Evolutionary conservation across 345 rosid species (phyloP).

Genomic region (Fremontodendron californicum): DNA sequence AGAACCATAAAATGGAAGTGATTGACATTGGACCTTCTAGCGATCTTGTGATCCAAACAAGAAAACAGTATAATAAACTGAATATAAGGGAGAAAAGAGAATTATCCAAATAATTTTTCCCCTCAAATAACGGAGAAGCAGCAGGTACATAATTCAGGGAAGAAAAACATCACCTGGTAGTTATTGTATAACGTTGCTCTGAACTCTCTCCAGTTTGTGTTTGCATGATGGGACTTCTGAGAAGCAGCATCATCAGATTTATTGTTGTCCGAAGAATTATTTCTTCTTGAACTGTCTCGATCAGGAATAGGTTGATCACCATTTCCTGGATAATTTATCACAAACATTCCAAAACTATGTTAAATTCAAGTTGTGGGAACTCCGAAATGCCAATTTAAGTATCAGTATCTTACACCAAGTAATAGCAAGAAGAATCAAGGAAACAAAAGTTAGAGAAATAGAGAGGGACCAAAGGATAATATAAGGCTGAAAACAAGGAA

Average conservation of each 20-base stretch:
- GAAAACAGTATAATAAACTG: neutral
- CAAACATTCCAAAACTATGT: neutral
- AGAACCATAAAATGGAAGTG: neutral
- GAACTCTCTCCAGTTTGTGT: constrained; percentile 85
- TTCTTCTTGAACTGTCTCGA: constrained; percentile 57
- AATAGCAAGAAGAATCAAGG: neutral
- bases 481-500: neutral
- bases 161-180: constrained; percentile 58
- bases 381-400: neutral
- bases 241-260: constrained; percentile 51
- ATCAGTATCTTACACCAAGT: neutral
- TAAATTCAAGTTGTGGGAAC: neutral
- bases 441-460: neutral
- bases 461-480: neutral
- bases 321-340: constrained; percentile 39
- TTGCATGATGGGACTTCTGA: constrained; percentile 45
- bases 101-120: neutral
- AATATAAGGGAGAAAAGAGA: neutral
- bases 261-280: constrained; percentile 47
- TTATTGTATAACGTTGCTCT: constrained; percentile 67
- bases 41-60: neutral
- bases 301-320: constrained; percentile 45
- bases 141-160: neutral
- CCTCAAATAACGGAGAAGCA: neutral
- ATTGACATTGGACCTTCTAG: neutral